phyloP scores from a whole-genome alignment of 2,329 filamentous ascomycete species.

The Colletotrichum godetiae region DNA sequence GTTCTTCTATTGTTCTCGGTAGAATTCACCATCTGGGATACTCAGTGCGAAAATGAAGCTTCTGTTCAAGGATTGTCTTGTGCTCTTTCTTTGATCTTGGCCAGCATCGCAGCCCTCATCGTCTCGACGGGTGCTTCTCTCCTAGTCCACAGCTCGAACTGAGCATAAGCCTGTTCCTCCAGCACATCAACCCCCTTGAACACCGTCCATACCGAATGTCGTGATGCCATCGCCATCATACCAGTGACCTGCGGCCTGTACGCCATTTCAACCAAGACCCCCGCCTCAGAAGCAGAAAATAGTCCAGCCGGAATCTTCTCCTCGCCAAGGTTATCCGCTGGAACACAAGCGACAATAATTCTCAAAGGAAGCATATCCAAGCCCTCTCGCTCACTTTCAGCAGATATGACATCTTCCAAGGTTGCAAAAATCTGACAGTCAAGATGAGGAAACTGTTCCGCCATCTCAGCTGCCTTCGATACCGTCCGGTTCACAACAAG shows the following conservation, averaged over 20 bases:
- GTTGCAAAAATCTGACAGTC: neutral
- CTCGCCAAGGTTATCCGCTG: neutral
- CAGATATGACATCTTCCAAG: neutral
- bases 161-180: slow-evolving; percentile 15
- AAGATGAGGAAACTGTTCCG: neutral
- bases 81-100: neutral
- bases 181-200: slow-evolving; percentile 1
- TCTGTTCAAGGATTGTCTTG: too few relatives aligned
- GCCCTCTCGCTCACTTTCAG: neutral
- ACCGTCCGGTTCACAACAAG: slow-evolving; percentile 12
- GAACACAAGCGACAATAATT: slow-evolving; percentile 1
- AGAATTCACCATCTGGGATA: too few relatives aligned
- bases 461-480: neutral
- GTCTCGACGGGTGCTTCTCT: neutral
- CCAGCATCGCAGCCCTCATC: slow-evolving; percentile 2
- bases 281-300: neutral
- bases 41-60: too few relatives aligned
- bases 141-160: slow-evolving; percentile 5
- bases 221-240: neutral
- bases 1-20: too few relatives aligned
- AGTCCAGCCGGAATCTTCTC: neutral
- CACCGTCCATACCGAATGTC: neutral
- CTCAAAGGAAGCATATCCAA: neutral
- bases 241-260: slow-evolving; percentile 8
- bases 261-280: slow-evolving; percentile 10